Evolutionary conservation across 257 asterid genomes (phyloP).

Genomic region (Phtheirospermum japonicum): DNA sequence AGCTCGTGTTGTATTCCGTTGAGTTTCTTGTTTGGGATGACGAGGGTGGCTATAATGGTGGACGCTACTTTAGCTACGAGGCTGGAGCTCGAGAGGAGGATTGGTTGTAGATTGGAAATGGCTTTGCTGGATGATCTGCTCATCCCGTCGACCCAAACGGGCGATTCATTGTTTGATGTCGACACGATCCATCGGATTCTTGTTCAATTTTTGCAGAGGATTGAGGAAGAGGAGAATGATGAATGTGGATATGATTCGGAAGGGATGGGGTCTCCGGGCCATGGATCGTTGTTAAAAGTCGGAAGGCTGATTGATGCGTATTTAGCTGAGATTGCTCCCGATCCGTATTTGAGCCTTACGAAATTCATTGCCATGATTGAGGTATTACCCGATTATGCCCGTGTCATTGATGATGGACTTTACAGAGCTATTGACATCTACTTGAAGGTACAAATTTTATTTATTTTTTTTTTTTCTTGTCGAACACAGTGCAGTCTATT

Average conservation of each 20-base stretch:
- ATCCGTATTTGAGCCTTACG: slow-evolving; percentile 55
- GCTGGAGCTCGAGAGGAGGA: slow-evolving; percentile 57
- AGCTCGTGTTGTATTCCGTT: slow-evolving; percentile 42
- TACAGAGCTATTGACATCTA: slow-evolving; percentile 67
- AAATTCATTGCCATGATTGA: slow-evolving; percentile 53
- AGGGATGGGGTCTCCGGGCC: slow-evolving; percentile 49
- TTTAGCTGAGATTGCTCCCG: slow-evolving; percentile 69
- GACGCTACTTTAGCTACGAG: slow-evolving; percentile 45
- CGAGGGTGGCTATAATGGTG: slow-evolving; percentile 55
- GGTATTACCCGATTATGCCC: slow-evolving; percentile 68
- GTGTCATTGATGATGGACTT: slow-evolving; percentile 61
- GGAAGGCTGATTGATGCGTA: slow-evolving; percentile 59
- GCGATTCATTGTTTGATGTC: slow-evolving; percentile 55
- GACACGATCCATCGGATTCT: slow-evolving; percentile 54
- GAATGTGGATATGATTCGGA: slow-evolving; percentile 60
- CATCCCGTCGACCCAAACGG: slow-evolving; percentile 49
- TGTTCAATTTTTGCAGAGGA: slow-evolving; percentile 46
- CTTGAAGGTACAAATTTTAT: no score
- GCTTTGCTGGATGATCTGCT: slow-evolving; percentile 60
- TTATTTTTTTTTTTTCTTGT: no score
- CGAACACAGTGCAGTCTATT: no score
- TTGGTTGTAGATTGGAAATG: slow-evolving; percentile 50
- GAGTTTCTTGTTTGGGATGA: slow-evolving; percentile 56
- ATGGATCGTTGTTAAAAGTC: slow-evolving; percentile 55
- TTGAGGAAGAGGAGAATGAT: slow-evolving; percentile 53